A percentile compares a stretch with the other conserved stretches of the same genome.
Conservation (phyloP, 2,329 filamentous ascomycete species). For the Cladosporium oxysporum region DNA sequence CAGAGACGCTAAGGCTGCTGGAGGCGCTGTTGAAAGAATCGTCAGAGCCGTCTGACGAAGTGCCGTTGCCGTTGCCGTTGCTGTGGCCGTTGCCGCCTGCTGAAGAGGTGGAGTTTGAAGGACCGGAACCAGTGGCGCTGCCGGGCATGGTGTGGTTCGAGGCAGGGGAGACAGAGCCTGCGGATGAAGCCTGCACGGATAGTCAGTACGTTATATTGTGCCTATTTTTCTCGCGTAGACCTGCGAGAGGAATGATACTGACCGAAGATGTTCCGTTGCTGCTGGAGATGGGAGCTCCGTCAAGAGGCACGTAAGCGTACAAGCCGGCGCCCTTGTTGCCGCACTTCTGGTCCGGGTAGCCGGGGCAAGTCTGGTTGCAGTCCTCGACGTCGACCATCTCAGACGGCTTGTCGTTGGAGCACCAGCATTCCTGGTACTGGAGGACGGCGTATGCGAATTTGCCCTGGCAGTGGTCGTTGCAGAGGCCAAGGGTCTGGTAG, state of each 20-base stretch:
- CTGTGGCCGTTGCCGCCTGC: neutral
- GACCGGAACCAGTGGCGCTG: neutral
- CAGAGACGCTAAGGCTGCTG: slow-evolving; percentile 1
- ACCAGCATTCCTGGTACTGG: slow-evolving; percentile 69
- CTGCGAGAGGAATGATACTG: neutral
- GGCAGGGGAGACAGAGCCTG: neutral
- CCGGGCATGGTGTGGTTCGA: slow-evolving; percentile 2
- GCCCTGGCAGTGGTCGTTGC: slow-evolving; percentile 59
- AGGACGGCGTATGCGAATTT: slow-evolving; percentile 69
- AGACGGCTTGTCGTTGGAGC: slow-evolving; percentile 66
- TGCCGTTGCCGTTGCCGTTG: neutral
- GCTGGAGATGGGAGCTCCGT: slow-evolving; percentile 54
- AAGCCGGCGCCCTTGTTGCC: slow-evolving; percentile 56
- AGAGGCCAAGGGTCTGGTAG: slow-evolving; percentile 69
- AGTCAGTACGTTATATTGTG: neutral
- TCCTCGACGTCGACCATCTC: slow-evolving; percentile 40
- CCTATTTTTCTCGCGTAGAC: neutral
- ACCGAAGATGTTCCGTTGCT: slow-evolving; percentile 23
- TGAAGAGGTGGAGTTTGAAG: slow-evolving; percentile 2
- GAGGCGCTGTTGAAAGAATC: neutral
- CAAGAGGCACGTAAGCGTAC: slow-evolving; percentile 66
- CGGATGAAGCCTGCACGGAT: neutral
- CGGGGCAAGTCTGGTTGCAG: slow-evolving; percentile 65
- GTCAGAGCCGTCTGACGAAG: neutral
- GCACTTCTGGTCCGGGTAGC: slow-evolving; percentile 67